Evolutionary conservation across 176 grass and related monocot genomes (phyloP).

Genomic region (Tillandsia leiboldiana): DNA sequence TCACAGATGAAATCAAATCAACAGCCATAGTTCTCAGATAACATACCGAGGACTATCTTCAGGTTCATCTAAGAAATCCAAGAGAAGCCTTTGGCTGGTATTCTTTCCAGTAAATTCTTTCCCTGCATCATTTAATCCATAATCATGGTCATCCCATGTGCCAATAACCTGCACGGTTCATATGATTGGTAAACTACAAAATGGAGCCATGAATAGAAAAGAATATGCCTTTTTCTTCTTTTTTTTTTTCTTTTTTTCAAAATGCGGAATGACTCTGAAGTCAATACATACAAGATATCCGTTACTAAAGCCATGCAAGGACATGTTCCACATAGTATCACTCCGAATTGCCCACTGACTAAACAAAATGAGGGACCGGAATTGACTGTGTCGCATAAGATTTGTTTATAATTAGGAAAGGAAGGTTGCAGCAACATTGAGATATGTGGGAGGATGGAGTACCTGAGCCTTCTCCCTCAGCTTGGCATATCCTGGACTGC

Average conservation of each 20-base stretch:
- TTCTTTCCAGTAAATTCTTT: slow-evolving; percentile 67
- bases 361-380: no score
- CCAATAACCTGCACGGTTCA: slow-evolving; percentile 71
- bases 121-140: slow-evolving; percentile 95
- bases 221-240: background rate
- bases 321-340: no score
- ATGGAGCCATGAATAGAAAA: background rate
- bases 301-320: no score
- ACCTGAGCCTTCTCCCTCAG: slow-evolving; percentile 57
- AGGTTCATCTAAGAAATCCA: slow-evolving; percentile 93
- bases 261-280: no score
- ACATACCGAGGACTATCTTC: slow-evolving; percentile 55
- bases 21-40: background rate
- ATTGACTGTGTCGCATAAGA: no score
- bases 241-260: no score
- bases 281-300: no score
- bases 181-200: slow-evolving; percentile 5
- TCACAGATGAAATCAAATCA: no score
- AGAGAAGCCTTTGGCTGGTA: slow-evolving; percentile 56
- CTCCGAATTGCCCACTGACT: no score
- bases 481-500: slow-evolving; percentile 52
- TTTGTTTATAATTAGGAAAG: background rate
- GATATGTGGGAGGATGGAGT: background rate
- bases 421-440: background rate
- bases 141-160: slow-evolving; percentile 98